A percentile compares a stretch with the other conserved stretches of the same genome.
Conservation (phyloP, 2,329 filamentous ascomycete genomes). For the Thelonectria rubi region DNA sequence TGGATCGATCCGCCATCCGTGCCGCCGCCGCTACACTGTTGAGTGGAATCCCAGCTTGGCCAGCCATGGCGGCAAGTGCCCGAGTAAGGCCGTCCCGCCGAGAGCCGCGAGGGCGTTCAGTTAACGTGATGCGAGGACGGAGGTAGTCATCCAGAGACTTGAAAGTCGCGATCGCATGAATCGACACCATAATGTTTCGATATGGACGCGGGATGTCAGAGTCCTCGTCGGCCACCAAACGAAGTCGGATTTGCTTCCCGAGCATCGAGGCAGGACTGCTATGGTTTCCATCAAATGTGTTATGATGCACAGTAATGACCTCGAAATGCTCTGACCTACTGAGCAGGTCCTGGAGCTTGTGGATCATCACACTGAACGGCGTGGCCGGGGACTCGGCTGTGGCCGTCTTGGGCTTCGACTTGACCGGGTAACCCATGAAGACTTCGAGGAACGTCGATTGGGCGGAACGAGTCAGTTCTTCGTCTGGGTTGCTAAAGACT, state of each 20-base stretch:
- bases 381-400: slow-evolving; percentile 77
- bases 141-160: slow-evolving; percentile 97
- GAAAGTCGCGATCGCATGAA: slow-evolving; percentile 97
- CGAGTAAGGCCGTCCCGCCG: slow-evolving; percentile 72
- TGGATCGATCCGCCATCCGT: slow-evolving; percentile 57
- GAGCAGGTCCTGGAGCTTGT: slow-evolving; percentile 94
- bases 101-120: slow-evolving; percentile 70
- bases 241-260: slow-evolving; percentile 91
- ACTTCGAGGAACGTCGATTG: slow-evolving; percentile 87
- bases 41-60: slow-evolving; percentile 70
- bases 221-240: slow-evolving; percentile 87
- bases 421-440: slow-evolving; percentile 84
- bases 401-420: slow-evolving; percentile 70
- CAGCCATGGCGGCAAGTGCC: slow-evolving; percentile 80
- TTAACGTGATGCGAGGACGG: slow-evolving; percentile 83
- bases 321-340: slow-evolving; percentile 98
- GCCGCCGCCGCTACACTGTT: slow-evolving; percentile 56
- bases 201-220: slow-evolving; percentile 89
- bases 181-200: slow-evolving; percentile 96
- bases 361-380: slow-evolving; percentile 88
- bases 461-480: slow-evolving; percentile 69
- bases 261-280: slow-evolving; percentile 96
- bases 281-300: slow-evolving; percentile 87
- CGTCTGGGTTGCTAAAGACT: slow-evolving; percentile 79
- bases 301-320: slow-evolving; percentile 93